Conservation (phyloP, 1,284 basidiomycete genomes). For the Stereum hirsutum region DNA sequence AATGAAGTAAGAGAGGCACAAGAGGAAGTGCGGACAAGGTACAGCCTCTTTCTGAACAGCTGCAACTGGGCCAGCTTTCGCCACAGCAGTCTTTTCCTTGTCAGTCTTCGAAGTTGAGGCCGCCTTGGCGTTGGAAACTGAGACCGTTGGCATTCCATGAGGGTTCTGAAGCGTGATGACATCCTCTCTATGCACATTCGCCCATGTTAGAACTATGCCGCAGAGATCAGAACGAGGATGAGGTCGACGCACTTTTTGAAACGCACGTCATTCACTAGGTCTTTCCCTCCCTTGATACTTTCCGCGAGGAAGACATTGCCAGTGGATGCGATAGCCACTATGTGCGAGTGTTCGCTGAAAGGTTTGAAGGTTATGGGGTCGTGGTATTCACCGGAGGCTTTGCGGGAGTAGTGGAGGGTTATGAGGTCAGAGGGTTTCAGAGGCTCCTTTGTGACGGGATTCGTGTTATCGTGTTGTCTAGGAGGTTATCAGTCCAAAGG, state of each 20-base stretch:
- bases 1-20: conserved; percentile 1
- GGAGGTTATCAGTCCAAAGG: conserved; percentile 8
- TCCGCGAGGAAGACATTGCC: conserved; percentile 90
- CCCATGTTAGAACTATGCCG: conserved; percentile 1
- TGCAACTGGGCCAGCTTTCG: conserved; percentile 20
- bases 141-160: conserved; percentile 58
- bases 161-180: conserved; percentile 89
- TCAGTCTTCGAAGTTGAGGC: conserved; percentile 19
- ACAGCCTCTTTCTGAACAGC: conserved; percentile 42
- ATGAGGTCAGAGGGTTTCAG: conserved; percentile 77
- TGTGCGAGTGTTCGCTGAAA: conserved; percentile 86
- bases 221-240: conserved; percentile 2
- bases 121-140: conserved; percentile 29
- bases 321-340: conserved; percentile 83
- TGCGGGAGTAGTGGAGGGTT: conserved; percentile 80
- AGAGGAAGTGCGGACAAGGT: conserved; percentile 45
- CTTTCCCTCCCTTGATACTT: conserved; percentile 82
- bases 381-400: conserved; percentile 73
- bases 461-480: conserved; percentile 68
- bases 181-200: conserved; percentile 50
- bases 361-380: conserved; percentile 93
- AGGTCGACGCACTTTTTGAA: conserved; percentile 65
- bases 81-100: conserved; percentile 22
- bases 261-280: conserved; percentile 78
- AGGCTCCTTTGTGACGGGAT: conserved; percentile 84